These are phyloP conservation scores for Fraxinus pennsylvanica DNA, from an alignment of 257 asterid species.

Conservation along the genomic window DNA sequence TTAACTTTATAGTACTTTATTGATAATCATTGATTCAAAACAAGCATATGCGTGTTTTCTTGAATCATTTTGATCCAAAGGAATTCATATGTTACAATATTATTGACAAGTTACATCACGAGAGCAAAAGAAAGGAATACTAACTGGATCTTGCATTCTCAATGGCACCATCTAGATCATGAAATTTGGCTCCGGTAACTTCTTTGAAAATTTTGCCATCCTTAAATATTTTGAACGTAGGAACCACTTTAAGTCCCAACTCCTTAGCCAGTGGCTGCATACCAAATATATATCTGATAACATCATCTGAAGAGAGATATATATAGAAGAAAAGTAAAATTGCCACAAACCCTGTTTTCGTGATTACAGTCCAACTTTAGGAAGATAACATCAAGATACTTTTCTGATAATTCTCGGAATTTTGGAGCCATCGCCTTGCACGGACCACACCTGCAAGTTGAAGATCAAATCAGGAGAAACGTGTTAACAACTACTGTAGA, in stretches of 20 bases:
- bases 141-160: constrained; percentile 53
- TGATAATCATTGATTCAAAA: neutral
- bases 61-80: neutral
- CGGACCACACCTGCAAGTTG: constrained; percentile 87
- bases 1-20: neutral
- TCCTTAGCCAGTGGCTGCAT: constrained; percentile 81
- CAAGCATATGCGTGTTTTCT: neutral
- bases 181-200: constrained; percentile 82
- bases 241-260: constrained; percentile 88
- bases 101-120: neutral
- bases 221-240: constrained; percentile 86
- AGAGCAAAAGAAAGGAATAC: neutral
- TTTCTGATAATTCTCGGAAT: constrained; percentile 55
- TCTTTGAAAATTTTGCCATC: constrained; percentile 64
- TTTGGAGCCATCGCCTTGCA: constrained; percentile 89
- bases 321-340: neutral
- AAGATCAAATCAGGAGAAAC: neutral
- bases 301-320: neutral
- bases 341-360: constrained; percentile 66
- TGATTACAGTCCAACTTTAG: constrained; percentile 94
- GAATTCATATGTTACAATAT: constrained; percentile 1
- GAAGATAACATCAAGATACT: constrained; percentile 70
- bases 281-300: constrained; percentile 6
- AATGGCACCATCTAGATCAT: constrained; percentile 66
- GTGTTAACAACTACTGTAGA: neutral